Percentiles rank a stretch among this genome's conserved stretches.
Conservation (phyloP, 441 rosid genomes). For the Adansonia gregorii region DNA sequence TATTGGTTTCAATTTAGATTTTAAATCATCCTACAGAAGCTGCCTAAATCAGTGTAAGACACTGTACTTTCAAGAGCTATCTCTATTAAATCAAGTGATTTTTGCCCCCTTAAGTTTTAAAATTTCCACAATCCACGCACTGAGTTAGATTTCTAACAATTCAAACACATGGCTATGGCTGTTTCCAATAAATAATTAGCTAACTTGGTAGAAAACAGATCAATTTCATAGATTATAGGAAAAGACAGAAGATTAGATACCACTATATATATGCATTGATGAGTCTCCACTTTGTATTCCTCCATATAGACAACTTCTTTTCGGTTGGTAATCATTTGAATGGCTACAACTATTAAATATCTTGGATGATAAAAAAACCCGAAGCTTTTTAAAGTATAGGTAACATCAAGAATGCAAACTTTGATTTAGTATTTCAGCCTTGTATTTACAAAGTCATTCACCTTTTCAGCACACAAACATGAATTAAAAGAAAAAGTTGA, state of each 20-base stretch:
- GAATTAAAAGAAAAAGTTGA: conserved; percentile 20
- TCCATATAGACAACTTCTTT: too few species aligned
- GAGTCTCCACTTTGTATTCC: too few species aligned
- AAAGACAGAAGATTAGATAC: too few species aligned
- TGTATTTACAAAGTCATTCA: conserved; percentile 7
- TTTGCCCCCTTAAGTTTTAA: neutral
- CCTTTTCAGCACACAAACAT: neutral
- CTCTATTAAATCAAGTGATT: neutral
- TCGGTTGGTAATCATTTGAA: too few species aligned
- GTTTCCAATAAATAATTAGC: neutral
- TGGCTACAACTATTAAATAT: neutral
- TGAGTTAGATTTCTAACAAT: neutral
- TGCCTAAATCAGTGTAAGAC: neutral
- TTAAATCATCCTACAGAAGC: conserved; percentile 3
- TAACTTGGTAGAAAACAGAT: neutral
- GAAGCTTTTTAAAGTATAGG: conserved; percentile 1
- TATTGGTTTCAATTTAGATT: neutral
- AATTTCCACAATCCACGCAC: neutral
- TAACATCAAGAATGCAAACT: neutral
- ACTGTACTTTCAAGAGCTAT: neutral
- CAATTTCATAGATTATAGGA: neutral
- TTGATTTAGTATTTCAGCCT: neutral
- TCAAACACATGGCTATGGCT: neutral
- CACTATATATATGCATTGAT: too few species aligned
- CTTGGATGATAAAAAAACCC: neutral